Evolutionary conservation across 2,329 filamentous ascomycete species (phyloP).

Genomic region (Verticillium klebahnii): DNA sequence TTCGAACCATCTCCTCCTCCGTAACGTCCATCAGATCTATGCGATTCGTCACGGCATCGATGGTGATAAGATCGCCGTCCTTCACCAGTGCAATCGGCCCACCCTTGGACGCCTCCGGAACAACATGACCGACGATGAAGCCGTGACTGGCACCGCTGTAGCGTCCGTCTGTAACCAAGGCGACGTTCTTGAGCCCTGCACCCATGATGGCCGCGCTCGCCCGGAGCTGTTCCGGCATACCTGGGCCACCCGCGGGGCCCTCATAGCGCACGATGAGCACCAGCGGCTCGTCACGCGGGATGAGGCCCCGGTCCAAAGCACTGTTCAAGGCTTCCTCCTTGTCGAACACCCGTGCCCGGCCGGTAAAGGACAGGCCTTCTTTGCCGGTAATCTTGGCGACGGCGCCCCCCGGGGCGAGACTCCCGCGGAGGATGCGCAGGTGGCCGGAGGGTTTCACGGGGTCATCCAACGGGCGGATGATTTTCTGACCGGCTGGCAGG

Average conservation of each 20-base stretch:
- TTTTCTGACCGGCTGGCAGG: slow-evolving; percentile 70
- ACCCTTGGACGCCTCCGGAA: slow-evolving; percentile 83
- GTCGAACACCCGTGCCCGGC: slow-evolving; percentile 78
- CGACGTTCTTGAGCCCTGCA: slow-evolving; percentile 79
- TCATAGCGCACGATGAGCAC: slow-evolving; percentile 92
- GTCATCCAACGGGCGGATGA: slow-evolving; percentile 70
- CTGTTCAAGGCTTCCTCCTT: slow-evolving; percentile 76
- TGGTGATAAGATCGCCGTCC: slow-evolving; percentile 79
- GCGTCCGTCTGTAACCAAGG: slow-evolving; percentile 85
- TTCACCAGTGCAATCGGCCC: slow-evolving; percentile 80
- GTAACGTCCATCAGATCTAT: slow-evolving; percentile 63
- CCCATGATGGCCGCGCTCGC: slow-evolving; percentile 90
- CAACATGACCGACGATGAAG: slow-evolving; percentile 90
- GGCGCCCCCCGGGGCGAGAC: slow-evolving; percentile 81
- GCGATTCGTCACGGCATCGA: slow-evolving; percentile 72
- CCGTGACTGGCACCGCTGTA: slow-evolving; percentile 87
- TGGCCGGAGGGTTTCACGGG: slow-evolving; percentile 82
- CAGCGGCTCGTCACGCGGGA: slow-evolving; percentile 54
- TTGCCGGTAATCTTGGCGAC: slow-evolving; percentile 97
- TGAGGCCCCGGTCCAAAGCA: slow-evolving; percentile 67
- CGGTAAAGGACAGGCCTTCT: slow-evolving; percentile 78
- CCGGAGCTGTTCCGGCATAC: slow-evolving; percentile 93
- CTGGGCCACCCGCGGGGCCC: slow-evolving; percentile 86
- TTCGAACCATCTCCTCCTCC: slow-evolving; percentile 63
- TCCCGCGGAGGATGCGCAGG: slow-evolving; percentile 81